A percentile compares a stretch with the other conserved stretches of the same genome.
phyloP scores from a whole-genome alignment of 2,329 filamentous ascomycete species.

The Leptographium lundbergii region DNA sequence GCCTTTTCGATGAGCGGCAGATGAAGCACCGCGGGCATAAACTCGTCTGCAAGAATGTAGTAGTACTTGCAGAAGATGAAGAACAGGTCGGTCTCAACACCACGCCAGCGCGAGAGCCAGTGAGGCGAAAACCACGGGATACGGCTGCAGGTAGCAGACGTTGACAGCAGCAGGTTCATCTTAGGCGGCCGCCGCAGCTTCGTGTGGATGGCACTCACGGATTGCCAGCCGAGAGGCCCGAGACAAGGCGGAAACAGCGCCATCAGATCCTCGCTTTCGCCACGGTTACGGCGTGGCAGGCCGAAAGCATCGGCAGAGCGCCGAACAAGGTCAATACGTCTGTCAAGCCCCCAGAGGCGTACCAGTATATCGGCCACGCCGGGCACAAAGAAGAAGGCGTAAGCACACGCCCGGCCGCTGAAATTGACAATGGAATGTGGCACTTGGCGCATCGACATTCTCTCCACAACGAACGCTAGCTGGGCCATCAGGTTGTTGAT shows the following conservation, averaged over 20 bases:
- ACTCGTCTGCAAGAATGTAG: conserved; percentile 65
- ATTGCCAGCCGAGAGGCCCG: conserved; percentile 43
- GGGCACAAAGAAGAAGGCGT: conserved; percentile 86
- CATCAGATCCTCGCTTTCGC: conserved; percentile 52
- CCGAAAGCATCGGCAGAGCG: conserved; percentile 59
- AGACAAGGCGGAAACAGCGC: conserved; percentile 58
- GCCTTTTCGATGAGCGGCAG: conserved; percentile 42
- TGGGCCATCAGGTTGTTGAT: conserved; percentile 70
- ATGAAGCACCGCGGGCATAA: conserved; percentile 38
- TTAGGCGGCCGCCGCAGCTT: conserved; percentile 52
- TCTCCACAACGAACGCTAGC: conserved; percentile 77
- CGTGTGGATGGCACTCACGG: conserved; percentile 34
- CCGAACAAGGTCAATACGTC: conserved; percentile 51
- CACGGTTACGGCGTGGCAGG: conserved; percentile 40
- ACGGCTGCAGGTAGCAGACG: conserved; percentile 22
- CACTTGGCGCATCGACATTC: conserved; percentile 65
- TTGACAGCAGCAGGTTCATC: conserved; percentile 32
- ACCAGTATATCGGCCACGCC: conserved; percentile 75
- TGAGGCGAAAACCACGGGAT: conserved; percentile 69
- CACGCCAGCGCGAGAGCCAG: conserved; percentile 78
- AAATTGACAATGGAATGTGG: conserved; percentile 63
- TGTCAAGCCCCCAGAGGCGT: conserved; percentile 58
- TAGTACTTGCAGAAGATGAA: conserved; percentile 88
- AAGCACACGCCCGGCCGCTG: conserved; percentile 80
- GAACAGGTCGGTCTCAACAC: conserved; percentile 77